Percentiles rank a stretch among this genome's conserved stretches.
These are phyloP conservation scores for Porphyrellus sp. DNA, from an alignment of 1,284 basidiomycete species.

Conservation along the genomic window DNA sequence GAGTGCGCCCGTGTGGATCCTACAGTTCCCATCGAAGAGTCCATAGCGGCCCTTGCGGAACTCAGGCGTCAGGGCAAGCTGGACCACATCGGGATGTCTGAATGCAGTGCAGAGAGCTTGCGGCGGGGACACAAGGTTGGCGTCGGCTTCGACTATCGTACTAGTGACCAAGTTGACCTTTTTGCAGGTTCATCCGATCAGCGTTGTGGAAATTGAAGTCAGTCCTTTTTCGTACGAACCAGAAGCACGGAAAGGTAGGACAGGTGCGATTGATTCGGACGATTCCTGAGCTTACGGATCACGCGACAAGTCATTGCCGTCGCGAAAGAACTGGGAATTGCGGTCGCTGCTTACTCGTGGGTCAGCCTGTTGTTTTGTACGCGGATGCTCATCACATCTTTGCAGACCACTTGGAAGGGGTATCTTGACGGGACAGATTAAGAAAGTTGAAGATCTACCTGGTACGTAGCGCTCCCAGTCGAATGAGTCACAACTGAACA, in stretches of 20 bases:
- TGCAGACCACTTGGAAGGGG: slow-evolving; percentile 54
- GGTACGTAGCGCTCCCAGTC: slow-evolving; percentile 10
- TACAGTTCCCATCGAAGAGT: slow-evolving; percentile 38
- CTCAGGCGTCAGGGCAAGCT: slow-evolving; percentile 45
- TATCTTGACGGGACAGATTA: slow-evolving; percentile 52
- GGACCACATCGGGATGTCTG: slow-evolving; percentile 51
- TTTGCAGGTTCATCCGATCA: slow-evolving; percentile 43
- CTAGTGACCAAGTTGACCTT: too few relatives aligned
- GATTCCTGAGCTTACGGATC: slow-evolving; percentile 10
- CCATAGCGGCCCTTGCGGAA: slow-evolving; percentile 32
- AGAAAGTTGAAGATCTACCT: slow-evolving; percentile 45
- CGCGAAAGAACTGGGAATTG: slow-evolving; percentile 45
- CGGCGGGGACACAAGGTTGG: slow-evolving; percentile 45
- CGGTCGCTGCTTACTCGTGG: slow-evolving; percentile 55
- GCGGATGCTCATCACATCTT: not conserved
- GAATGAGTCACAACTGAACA: not conserved
- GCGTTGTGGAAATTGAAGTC: slow-evolving; percentile 52
- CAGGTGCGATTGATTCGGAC: not conserved
- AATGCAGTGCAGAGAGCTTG: slow-evolving; percentile 47
- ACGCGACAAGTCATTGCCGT: slow-evolving; percentile 39
- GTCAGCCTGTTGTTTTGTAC: slow-evolving; percentile 6
- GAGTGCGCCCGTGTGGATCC: slow-evolving; percentile 41
- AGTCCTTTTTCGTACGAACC: slow-evolving; percentile 49
- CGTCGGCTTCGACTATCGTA: not conserved
- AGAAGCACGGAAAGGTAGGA: slow-evolving; percentile 38